Base-by-base conservation (phyloP, 768 basidiomycete species). In the Cystofilobasidium capitatum region DNA sequence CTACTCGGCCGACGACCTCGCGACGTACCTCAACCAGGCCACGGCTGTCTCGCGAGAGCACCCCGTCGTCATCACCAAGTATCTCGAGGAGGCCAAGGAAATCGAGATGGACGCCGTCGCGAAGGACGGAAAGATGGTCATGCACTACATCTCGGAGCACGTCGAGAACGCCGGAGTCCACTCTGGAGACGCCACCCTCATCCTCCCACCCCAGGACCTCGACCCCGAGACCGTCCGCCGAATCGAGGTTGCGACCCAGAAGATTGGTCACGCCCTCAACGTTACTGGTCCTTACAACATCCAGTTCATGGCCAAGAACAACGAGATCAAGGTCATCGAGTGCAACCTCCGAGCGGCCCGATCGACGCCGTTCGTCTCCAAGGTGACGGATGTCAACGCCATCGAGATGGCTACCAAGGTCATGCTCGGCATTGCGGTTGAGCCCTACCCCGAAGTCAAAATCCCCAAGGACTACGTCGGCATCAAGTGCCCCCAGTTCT, bases 401-500 rank as follows among this genome's bases (percentile, higher is more conserved):
- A 91, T 99, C 72, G 89, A 98, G 70, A 86, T 86, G 45, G 94
- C 94, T 17, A 88, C 91, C 20, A 82, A 85, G 31, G 92, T 92
- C 24, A 94, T 94, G 71, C 83, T 88, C n/a, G 87, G 85, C 64
- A 82, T n/a, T 97, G 94, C 7, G 96, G 86, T 94, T 40, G 88
- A 89, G 69, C 79, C 92, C 9, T 98, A 97, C 77, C 96, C 94
- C 22, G 89, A 91, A 59, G 76, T 85, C 68, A 88, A 87, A 63
- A 82, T 98, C 71, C 91, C 96, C 4, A 74, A 83, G 42, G 90
- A 97, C 76, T 99, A 98, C 75, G 96, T 99, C 69, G 96, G 94
- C 65, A 88, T 99, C 79, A 99, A 99, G 81, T 94, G 96, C 3
- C 92, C 96, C n/a, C 96, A 99, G 77, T 99, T 98, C 85, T 92